Evolutionary conservation across 768 basidiomycete genomes (phyloP), one percentile per base, ranked within the genome.

Genomic region (Kwoniella dejecticola): DNA sequence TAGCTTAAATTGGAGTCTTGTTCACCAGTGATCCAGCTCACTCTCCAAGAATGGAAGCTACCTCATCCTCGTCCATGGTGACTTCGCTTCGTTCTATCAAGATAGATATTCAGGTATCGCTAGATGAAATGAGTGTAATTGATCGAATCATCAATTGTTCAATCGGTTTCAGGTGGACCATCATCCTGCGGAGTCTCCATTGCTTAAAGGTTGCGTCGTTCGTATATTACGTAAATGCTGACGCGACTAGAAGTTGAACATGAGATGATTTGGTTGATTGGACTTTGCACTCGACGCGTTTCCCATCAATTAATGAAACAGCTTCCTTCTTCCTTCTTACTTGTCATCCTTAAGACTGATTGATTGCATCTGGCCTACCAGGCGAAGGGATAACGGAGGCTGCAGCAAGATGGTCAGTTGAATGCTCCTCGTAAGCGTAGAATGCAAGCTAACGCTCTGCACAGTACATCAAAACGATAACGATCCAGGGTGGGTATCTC

Each of bases 401-500:
- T n/a, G n/a, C n/a, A n/a, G n/a, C 33, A 36, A 7, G 33, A 62
- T 62, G 60, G 60, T 62, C 33, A 62, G 60, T 45, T 41, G 5
- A 12, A n/a, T n/a, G n/a, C 40, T 8, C 6, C 11, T 12, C 0
- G 17, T 41, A 1, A 0, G 10, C 0, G 0, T 2, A 15, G 6
- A 7, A 45, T 3, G 3, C 10, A 27, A 30, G 57, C 47, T 58
- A 47, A 58, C 47, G 24, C 17, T 33, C 21, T 19, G 26, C 3
- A 27, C 44, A 74, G 77, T 68, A 63, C 47, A 76, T 77, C 72
- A 77, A 80, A 62, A 79, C 77, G 4, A 74, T 80, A 17, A 79
- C 77, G 21, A 78, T 80, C 48, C 76, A 77, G 45, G 76, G 75
- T 72, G n/a, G 10, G 45, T 42, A 2, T 27, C 8, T 36, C 33